These are phyloP conservation scores for Pestalotiopsis sp. DNA, from an alignment of 2,329 filamentous ascomycete genomes.

Conservation along the genomic window DNA sequence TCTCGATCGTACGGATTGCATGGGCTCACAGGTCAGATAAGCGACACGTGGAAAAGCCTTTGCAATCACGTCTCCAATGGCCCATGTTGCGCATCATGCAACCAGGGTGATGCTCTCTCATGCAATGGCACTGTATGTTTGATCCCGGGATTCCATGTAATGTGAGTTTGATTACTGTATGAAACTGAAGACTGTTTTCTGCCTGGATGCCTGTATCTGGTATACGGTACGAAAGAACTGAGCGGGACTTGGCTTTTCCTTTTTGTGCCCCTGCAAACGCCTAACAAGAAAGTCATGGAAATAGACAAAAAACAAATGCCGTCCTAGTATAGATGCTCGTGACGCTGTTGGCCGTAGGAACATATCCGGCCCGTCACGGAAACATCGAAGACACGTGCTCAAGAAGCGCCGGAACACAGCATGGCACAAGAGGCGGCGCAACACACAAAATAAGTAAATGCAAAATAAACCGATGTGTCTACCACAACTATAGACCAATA, in stretches of 20 bases:
- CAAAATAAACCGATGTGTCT: slow-evolving; percentile 1
- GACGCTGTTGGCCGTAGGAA: background rate
- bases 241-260: too few species aligned
- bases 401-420: background rate
- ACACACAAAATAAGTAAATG: background rate
- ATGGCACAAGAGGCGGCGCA: background rate
- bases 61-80: background rate
- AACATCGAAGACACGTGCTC: background rate
- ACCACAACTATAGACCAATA: slow-evolving; percentile 3
- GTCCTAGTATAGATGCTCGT: background rate
- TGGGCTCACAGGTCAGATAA: background rate
- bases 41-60: background rate
- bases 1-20: background rate
- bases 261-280: too few species aligned
- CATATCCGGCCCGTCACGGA: background rate
- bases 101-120: background rate
- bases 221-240: too few species aligned
- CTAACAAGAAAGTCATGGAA: too few species aligned
- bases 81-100: background rate
- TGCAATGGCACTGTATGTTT: too few species aligned
- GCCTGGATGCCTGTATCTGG: too few species aligned
- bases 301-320: too few species aligned
- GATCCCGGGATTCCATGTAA: too few species aligned
- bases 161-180: too few species aligned
- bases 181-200: too few species aligned